Evolutionary conservation across 2,329 filamentous ascomycete species (phyloP).

Genomic region (Juglanconis sp.): DNA sequence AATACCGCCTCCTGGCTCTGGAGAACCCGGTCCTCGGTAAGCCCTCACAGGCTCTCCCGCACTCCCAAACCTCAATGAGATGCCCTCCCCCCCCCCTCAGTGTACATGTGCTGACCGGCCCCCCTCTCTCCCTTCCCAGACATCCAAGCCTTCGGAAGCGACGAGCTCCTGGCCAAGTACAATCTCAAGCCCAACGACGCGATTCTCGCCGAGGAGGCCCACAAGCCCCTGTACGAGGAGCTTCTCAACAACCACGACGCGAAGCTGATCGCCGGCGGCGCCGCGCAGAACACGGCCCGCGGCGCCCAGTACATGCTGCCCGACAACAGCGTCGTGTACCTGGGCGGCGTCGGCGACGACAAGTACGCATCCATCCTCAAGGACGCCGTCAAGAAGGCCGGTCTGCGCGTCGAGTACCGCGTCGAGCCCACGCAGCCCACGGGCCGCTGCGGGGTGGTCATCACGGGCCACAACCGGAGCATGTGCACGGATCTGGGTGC

Average conservation of each 20-base stretch:
- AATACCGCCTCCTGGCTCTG: slow-evolving; percentile 86
- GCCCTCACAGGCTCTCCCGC: slow-evolving; percentile 28
- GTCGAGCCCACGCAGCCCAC: slow-evolving; percentile 82
- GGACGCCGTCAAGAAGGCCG: slow-evolving; percentile 81
- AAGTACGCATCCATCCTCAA: slow-evolving; percentile 89
- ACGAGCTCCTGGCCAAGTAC: slow-evolving; percentile 88
- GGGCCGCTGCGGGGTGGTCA: slow-evolving; percentile 92
- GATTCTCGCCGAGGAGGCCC: slow-evolving; percentile 91
- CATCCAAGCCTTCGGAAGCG: slow-evolving; percentile 83
- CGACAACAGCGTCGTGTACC: slow-evolving; percentile 83
- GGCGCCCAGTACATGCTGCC: slow-evolving; percentile 95
- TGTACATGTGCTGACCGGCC: slow-evolving; percentile 1
- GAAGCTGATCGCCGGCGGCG: slow-evolving; percentile 92
- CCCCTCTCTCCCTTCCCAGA: slow-evolving; percentile 47
- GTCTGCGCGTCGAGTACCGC: slow-evolving; percentile 91
- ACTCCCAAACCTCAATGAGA: no score
- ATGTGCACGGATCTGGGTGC: slow-evolving; percentile 94
- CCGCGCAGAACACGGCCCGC: slow-evolving; percentile 94
- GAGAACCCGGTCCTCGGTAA: slow-evolving; percentile 96
- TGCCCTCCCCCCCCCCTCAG: not conserved
- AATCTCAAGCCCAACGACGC: slow-evolving; percentile 93
- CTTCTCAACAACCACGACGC: slow-evolving; percentile 88
- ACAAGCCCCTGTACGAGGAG: slow-evolving; percentile 87
- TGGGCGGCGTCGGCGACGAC: slow-evolving; percentile 92
- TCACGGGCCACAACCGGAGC: slow-evolving; percentile 92